phyloP scores from a whole-genome alignment of 2,329 filamentous ascomycete species.

The Penicillium expansum region DNA sequence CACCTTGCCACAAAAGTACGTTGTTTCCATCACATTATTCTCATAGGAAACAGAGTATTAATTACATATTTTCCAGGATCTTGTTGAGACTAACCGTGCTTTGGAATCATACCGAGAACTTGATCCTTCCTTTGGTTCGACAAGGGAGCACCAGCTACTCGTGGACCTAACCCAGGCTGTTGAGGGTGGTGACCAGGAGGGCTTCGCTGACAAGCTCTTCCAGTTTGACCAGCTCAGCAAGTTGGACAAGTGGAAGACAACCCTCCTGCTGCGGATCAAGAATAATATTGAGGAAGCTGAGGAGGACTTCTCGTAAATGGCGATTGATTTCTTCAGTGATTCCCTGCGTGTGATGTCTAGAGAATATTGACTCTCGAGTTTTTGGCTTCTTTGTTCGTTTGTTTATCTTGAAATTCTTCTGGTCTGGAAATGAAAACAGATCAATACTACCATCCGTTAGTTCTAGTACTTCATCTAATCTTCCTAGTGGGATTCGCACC shows the following conservation, averaged over 20 bases:
- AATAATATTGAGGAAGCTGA: conserved; percentile 70
- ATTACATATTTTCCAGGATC: conserved; percentile 51
- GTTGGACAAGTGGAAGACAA: conserved; percentile 96
- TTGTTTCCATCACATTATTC: not conserved
- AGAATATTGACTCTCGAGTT: conserved; percentile 12
- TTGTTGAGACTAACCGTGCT: conserved; percentile 74
- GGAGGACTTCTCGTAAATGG: conserved; percentile 63
- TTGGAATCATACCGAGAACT: conserved; percentile 78
- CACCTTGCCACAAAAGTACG: conserved; percentile 65
- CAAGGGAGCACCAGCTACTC: conserved; percentile 78
- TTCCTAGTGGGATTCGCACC: not conserved
- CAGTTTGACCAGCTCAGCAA: conserved; percentile 90
- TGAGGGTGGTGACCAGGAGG: conserved; percentile 74
- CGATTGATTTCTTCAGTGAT: conserved; percentile 21
- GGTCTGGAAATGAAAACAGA: conserved; percentile 8
- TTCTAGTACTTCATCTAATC: not conserved
- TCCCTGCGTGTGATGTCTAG: conserved; percentile 22
- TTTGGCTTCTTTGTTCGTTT: conserved; percentile 9
- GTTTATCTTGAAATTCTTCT: conserved; percentile 2
- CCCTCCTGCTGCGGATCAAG: conserved; percentile 78
- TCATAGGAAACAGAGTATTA: not conserved
- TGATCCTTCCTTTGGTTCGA: conserved; percentile 71
- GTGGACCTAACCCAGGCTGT: conserved; percentile 72
- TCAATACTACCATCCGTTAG: not conserved
- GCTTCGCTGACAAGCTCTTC: conserved; percentile 81